Conservation (phyloP, 495 filamentous ascomycete species). For the Podospora pseudopauciseta region DNA sequence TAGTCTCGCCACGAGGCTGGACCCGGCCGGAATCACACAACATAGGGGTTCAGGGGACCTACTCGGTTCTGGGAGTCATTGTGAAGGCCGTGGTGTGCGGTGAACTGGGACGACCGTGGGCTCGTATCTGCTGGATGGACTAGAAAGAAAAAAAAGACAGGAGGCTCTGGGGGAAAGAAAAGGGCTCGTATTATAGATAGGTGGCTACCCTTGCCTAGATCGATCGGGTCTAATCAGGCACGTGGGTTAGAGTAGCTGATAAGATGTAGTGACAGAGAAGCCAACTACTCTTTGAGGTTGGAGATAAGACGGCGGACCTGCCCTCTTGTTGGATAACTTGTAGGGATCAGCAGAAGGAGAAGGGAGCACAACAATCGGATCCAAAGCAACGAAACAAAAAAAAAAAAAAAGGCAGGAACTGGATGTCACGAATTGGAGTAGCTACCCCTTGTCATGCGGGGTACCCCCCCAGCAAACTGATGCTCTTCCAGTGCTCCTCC, state of each 20-base stretch:
- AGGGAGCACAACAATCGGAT: not conserved
- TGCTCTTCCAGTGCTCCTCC: too few species aligned
- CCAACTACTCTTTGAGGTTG: not conserved
- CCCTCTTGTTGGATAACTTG: not conserved
- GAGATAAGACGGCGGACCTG: not conserved
- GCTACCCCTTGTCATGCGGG: conserved; percentile 2
- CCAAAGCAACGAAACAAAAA: not conserved
- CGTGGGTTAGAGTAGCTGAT: not conserved
- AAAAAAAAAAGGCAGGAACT: not conserved
- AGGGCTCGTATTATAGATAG: not conserved
- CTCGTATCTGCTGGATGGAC: too few species aligned
- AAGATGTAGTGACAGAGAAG: not conserved
- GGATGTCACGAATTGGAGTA: conserved; percentile 1
- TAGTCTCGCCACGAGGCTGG: not conserved
- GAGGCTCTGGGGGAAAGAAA: not conserved
- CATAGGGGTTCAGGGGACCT: conserved; percentile 19
- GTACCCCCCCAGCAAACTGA: not conserved
- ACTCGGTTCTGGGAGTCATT: conserved; percentile 45
- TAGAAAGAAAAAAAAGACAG: not conserved
- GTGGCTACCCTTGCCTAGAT: not conserved
- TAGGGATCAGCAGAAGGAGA: not conserved
- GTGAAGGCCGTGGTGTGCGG: not conserved
- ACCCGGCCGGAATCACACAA: not conserved
- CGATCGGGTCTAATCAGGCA: not conserved
- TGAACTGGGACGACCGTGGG: too few species aligned